Conservation (phyloP, 164 flowering plant species). For the Sextonia rubra region DNA sequence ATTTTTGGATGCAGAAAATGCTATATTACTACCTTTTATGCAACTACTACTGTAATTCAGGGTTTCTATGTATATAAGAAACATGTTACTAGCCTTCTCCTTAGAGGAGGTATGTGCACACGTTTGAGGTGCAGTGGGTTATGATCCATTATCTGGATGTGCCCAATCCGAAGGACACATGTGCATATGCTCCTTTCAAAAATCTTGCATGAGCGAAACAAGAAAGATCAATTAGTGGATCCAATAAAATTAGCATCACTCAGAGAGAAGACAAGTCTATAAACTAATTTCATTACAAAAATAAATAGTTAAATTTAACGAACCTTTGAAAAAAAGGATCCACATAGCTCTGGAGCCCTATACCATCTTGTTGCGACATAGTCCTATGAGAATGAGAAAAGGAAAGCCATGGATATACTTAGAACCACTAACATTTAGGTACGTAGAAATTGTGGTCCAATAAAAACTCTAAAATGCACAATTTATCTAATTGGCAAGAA, state of each 20-base stretch:
- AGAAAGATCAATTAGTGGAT: too few species aligned
- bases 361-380: conserved; percentile 99
- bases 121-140: too few species aligned
- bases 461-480: not conserved
- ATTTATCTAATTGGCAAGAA: not conserved
- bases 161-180: too few species aligned
- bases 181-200: too few species aligned
- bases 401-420: conserved; percentile 1
- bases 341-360: conserved; percentile 95
- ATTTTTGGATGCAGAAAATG: too few species aligned
- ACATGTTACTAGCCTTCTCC: too few species aligned
- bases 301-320: not conserved
- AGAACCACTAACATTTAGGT: not conserved
- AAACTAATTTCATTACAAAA: not conserved
- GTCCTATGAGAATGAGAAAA: conserved; percentile 42
- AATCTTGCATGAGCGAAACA: too few species aligned
- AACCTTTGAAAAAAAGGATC: conserved; percentile 99
- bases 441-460: not conserved
- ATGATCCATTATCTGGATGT: too few species aligned
- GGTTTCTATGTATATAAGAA: too few species aligned
- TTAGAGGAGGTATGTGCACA: too few species aligned
- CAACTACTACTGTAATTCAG: too few species aligned
- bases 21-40: too few species aligned
- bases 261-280: not conserved
- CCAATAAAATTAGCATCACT: not conserved